phyloP scores from a whole-genome alignment of 176 grass and related monocot species.

The Oryza punctata region DNA sequence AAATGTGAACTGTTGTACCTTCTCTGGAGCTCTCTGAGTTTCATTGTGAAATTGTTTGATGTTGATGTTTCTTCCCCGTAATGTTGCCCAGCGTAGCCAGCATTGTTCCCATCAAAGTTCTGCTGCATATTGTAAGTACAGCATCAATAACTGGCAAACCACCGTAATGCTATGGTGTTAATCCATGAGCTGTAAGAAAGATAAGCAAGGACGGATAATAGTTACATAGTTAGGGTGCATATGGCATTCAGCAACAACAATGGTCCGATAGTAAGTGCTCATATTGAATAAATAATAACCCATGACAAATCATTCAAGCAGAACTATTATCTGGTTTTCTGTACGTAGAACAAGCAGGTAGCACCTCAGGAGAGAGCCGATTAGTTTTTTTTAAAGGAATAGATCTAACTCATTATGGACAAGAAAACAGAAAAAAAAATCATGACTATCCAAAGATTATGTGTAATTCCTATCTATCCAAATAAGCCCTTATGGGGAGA shows the following conservation, averaged over 20 bases:
- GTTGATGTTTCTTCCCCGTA: constrained; percentile 62
- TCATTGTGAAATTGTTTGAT: constrained; percentile 68
- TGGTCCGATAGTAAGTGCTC: neutral
- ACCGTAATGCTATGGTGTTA: neutral
- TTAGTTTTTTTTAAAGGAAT: neutral
- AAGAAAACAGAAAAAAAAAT: neutral
- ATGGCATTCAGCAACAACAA: neutral
- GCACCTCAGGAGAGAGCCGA: neutral
- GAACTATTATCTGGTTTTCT: neutral
- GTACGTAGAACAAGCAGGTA: neutral
- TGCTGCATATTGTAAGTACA: constrained; percentile 46
- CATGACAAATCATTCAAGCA: neutral
- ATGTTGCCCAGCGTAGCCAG: constrained; percentile 35
- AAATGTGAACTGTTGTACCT: constrained; percentile 49
- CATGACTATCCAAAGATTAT: neutral
- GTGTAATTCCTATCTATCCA: neutral
- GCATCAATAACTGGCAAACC: neutral
- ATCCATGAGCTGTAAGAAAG: neutral
- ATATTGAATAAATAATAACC: neutral
- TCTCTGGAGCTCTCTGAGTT: constrained; percentile 70
- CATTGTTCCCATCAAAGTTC: constrained; percentile 48
- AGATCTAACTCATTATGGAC: neutral
- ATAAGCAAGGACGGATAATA: neutral
- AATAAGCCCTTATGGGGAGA: neutral
- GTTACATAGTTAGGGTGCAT: neutral